phyloP scores from a whole-genome alignment of 768 basidiomycete genomes.

The Nidula microcarpa region DNA sequence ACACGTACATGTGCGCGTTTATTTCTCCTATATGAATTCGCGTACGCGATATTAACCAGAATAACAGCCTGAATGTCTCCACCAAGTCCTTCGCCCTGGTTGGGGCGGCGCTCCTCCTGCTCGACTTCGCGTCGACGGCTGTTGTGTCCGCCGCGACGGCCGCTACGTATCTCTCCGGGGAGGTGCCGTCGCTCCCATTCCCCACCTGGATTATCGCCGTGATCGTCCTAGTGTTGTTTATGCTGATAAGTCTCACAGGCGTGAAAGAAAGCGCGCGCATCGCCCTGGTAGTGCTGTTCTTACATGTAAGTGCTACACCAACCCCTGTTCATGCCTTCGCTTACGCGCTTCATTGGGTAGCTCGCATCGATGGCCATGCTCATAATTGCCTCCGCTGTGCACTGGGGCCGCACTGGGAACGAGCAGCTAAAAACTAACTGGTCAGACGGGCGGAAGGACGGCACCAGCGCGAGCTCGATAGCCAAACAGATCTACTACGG shows the following conservation, averaged over 20 bases:
- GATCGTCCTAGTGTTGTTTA: conserved; percentile 53
- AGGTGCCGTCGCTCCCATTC: conserved; percentile 51
- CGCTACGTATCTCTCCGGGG: conserved; percentile 61
- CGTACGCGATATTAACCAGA: background rate
- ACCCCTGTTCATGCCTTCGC: background rate
- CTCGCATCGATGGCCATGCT: conserved; percentile 53
- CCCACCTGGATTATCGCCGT: conserved; percentile 47
- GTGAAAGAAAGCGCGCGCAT: conserved; percentile 61
- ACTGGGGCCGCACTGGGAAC: conserved; percentile 51
- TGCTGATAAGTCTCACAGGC: conserved; percentile 51
- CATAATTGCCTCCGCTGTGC: conserved; percentile 42
- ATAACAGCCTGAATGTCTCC: conserved; percentile 55
- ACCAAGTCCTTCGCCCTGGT: conserved; percentile 59
- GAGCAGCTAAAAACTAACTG: conserved; percentile 53
- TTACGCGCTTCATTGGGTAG: conserved; percentile 24
- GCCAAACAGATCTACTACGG: conserved; percentile 58
- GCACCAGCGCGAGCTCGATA: conserved; percentile 24
- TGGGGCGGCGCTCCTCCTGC: conserved; percentile 63
- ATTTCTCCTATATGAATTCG: background rate
- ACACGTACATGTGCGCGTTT: conserved; percentile 56
- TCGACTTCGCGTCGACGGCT: conserved; percentile 68
- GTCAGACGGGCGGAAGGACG: conserved; percentile 28
- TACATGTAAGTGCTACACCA: conserved; percentile 47
- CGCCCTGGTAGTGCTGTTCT: conserved; percentile 49
- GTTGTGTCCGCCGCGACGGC: conserved; percentile 76